Evolutionary conservation across 2,329 filamentous ascomycete genomes (phyloP).

Genomic region (Shiraia sp.): DNA sequence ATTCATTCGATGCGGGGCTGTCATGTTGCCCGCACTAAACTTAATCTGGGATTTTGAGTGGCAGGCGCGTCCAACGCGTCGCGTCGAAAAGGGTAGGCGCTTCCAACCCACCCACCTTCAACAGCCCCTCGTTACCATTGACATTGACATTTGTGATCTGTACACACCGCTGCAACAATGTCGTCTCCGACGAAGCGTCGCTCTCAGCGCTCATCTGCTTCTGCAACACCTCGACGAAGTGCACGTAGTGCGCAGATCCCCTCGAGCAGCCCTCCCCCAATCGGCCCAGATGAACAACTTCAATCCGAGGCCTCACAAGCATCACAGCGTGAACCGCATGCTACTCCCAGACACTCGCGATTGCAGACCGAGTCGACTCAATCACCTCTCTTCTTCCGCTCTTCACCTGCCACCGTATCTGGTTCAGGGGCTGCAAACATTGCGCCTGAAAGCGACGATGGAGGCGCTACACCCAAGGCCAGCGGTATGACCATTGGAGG

Average conservation of each 20-base stretch:
- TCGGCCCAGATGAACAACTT: conserved; percentile 49
- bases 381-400: conserved; percentile 79
- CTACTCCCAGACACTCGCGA: conserved; percentile 53
- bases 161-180: conserved; percentile 49
- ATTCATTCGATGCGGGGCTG: conserved; percentile 22
- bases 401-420: conserved; percentile 57
- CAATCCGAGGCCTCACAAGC: conserved; percentile 48
- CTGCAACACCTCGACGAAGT: conserved; percentile 59
- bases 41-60: conserved; percentile 19
- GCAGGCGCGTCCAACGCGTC: conserved; percentile 25
- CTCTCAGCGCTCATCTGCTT: conserved; percentile 58
- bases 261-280: conserved; percentile 52
- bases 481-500: conserved; percentile 65
- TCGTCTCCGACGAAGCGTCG: conserved; percentile 65
- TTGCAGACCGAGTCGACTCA: conserved; percentile 52
- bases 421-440: conserved; percentile 45
- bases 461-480: conserved; percentile 72
- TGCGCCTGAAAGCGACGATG: conserved; percentile 55
- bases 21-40: conserved; percentile 4
- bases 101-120: conserved; percentile 18
- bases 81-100: conserved; percentile 25
- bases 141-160: conserved; percentile 5
- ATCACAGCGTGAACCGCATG: conserved; percentile 43
- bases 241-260: conserved; percentile 59
- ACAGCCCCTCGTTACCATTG: conserved; percentile 10